Percentiles rank a stretch among this genome's conserved stretches.
These are phyloP conservation scores for Stromatinia cepivora DNA, from an alignment of 2,329 filamentous ascomycete species.

Conservation along the genomic window DNA sequence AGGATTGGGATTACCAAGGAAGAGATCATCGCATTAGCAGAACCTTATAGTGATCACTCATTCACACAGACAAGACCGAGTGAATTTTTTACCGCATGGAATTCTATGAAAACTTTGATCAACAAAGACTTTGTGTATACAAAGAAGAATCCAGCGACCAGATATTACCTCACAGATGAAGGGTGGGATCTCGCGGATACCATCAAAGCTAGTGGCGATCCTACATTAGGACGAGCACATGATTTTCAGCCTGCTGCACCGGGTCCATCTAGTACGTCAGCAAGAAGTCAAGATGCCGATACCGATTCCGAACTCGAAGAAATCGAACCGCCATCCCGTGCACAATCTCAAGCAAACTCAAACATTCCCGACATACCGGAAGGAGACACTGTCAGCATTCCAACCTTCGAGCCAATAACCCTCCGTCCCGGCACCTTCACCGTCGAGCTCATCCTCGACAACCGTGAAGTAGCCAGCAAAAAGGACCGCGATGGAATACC, in stretches of 20 bases:
- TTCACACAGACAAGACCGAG: conserved; percentile 67
- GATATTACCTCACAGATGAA: conserved; percentile 72
- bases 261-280: neutral
- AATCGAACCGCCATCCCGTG: neutral
- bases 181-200: conserved; percentile 73
- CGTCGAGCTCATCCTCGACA: conserved; percentile 71
- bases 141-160: conserved; percentile 64
- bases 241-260: conserved; percentile 24
- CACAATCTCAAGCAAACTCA: conserved; percentile 2
- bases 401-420: conserved; percentile 56
- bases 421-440: conserved; percentile 67
- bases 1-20: conserved; percentile 63
- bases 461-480: conserved; percentile 70
- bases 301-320: conserved; percentile 22
- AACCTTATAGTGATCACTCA: conserved; percentile 71
- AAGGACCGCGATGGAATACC: conserved; percentile 75
- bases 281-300: conserved; percentile 15
- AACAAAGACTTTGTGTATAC: conserved; percentile 74
- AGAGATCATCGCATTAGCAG: conserved; percentile 67
- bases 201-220: conserved; percentile 53
- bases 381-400: conserved; percentile 36
- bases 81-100: conserved; percentile 79
- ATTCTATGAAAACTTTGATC: conserved; percentile 74
- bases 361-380: conserved; percentile 29
- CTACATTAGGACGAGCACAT: conserved; percentile 27